Evolutionary conservation across 2,329 filamentous ascomycete species (phyloP).

Genomic region (Coniochaeta sp.): DNA sequence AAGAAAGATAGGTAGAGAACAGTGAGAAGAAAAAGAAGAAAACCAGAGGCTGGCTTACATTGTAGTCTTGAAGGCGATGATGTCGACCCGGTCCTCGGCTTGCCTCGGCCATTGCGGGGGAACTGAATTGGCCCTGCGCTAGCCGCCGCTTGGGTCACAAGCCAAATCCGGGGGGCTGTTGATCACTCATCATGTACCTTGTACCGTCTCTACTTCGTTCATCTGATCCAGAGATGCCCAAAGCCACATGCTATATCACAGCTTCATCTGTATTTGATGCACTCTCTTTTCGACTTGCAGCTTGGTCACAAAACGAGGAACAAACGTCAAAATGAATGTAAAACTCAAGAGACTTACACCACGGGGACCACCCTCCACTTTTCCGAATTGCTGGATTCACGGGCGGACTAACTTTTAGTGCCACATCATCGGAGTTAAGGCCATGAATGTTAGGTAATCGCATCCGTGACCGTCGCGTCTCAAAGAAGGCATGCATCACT

Average conservation of each 20-base stretch:
- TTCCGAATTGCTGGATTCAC: too few relatives aligned
- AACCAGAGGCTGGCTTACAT: not conserved
- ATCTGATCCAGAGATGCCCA: not conserved
- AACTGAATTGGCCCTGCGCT: not conserved
- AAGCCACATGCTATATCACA: not conserved
- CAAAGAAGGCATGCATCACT: not conserved
- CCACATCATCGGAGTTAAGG: too few relatives aligned
- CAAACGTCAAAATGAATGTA: not conserved
- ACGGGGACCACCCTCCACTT: too few relatives aligned
- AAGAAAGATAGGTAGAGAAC: not conserved
- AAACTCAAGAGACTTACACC: not conserved
- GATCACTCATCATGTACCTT: not conserved
- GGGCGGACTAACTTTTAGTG: not conserved
- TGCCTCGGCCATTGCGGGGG: not conserved
- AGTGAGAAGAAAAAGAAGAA: not conserved
- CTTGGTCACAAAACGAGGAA: too few relatives aligned
- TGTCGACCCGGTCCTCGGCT: not conserved
- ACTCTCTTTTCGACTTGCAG: too few relatives aligned
- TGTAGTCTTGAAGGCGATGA: not conserved
- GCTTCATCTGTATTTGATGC: too few relatives aligned
- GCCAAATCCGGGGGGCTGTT: not conserved
- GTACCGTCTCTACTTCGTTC: not conserved
- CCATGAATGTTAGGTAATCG: too few relatives aligned
- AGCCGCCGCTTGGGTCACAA: not conserved
- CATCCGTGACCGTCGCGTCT: too few relatives aligned